A percentile compares a stretch with the other conserved stretches of the same genome.
phyloP scores from a whole-genome alignment of 2,329 filamentous ascomycete genomes.

The Cadophora malorum region DNA sequence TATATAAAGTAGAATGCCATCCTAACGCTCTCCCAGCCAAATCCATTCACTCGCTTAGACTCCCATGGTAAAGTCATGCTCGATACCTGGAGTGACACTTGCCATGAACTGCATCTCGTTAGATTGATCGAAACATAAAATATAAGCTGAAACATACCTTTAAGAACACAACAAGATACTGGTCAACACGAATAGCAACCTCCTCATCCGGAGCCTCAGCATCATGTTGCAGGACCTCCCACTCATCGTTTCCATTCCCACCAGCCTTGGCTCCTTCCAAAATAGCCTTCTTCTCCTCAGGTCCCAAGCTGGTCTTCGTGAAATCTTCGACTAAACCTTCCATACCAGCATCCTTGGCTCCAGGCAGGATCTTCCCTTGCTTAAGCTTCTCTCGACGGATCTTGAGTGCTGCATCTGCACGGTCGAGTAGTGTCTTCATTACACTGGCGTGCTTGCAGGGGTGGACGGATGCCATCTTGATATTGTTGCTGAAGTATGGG shows the following conservation, averaged over 20 bases:
- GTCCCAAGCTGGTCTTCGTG: conserved; percentile 64
- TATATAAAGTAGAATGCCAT: conserved; percentile 7
- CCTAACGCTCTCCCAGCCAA: neutral
- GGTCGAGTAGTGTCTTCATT: conserved; percentile 97
- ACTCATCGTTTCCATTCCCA: conserved; percentile 62
- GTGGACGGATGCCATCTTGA: conserved; percentile 97
- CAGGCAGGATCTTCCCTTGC: conserved; percentile 57
- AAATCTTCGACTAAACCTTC: conserved; percentile 88
- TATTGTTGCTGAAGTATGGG: conserved; percentile 86
- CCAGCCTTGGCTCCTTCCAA: conserved; percentile 54
- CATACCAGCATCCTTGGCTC: conserved; percentile 65
- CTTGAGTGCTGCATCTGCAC: conserved; percentile 91
- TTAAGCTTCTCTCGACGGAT: conserved; percentile 83
- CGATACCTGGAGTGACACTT: conserved; percentile 94
- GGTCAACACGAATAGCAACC: conserved; percentile 84
- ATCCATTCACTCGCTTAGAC: conserved; percentile 57
- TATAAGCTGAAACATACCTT: conserved; percentile 60
- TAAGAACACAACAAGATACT: conserved; percentile 85
- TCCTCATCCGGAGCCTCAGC: conserved; percentile 71
- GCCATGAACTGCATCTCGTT: conserved; percentile 71
- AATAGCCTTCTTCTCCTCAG: conserved; percentile 50
- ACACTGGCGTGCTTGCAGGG: conserved; percentile 97
- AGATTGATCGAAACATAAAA: conserved; percentile 20
- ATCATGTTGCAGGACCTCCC: conserved; percentile 68
- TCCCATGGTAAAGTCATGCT: conserved; percentile 98